phyloP scores from a whole-genome alignment of 371 early-diverging fungal genomes.

The Mucor racemosus region DNA sequence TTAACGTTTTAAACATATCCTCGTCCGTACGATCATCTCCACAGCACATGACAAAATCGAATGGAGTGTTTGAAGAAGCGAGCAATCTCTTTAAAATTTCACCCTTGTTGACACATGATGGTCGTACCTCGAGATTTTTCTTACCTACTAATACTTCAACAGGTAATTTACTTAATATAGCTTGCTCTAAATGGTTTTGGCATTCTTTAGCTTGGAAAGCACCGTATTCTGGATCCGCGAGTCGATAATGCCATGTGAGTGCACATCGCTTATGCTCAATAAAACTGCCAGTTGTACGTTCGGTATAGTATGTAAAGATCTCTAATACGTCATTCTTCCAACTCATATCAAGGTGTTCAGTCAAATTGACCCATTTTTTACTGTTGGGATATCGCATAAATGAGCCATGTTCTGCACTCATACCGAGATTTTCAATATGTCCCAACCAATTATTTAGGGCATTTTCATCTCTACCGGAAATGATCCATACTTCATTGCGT shows the following conservation, averaged over 20 bases:
- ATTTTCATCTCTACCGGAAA: constrained; percentile 88
- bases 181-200: constrained; percentile 83
- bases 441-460: constrained; percentile 87
- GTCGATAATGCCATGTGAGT: constrained; percentile 89
- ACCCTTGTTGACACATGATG: constrained; percentile 80
- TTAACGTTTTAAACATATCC: constrained; percentile 82
- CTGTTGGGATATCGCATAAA: constrained; percentile 1
- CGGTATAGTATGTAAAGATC: constrained; percentile 87
- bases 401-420: constrained; percentile 74
- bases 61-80: constrained; percentile 35
- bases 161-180: constrained; percentile 79
- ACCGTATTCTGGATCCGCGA: constrained; percentile 77
- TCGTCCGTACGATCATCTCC: constrained; percentile 97
- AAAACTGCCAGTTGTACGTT: constrained; percentile 82
- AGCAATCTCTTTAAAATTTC: constrained; percentile 87
- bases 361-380: constrained; percentile 71
- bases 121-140: constrained; percentile 92
- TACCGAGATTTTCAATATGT: constrained; percentile 73
- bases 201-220: constrained; percentile 88
- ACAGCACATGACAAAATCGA: constrained; percentile 89
- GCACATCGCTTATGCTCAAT: constrained; percentile 83
- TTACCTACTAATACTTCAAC: constrained; percentile 93
- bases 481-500: constrained; percentile 85
- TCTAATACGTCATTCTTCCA: constrained; percentile 86
- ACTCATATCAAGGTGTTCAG: constrained; percentile 74